phyloP scores from a whole-genome alignment of 495 filamentous ascomycete genomes.

The Coniosporium apollinis region DNA sequence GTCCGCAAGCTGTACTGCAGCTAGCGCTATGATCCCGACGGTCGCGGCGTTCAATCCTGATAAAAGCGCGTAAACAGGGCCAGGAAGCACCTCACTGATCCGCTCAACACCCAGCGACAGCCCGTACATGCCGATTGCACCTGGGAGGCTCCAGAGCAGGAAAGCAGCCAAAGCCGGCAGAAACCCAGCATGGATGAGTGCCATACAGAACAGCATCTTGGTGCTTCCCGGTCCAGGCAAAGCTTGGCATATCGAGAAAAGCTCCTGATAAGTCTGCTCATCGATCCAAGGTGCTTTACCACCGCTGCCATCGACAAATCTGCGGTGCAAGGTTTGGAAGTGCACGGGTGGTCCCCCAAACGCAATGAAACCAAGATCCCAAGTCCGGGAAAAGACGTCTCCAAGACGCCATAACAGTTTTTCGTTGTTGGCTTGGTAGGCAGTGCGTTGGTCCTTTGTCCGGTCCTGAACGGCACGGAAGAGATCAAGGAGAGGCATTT shows the following conservation, averaged over 20 bases:
- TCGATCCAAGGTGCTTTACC: constrained; percentile 50
- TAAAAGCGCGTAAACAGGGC: constrained; percentile 53
- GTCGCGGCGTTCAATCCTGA: constrained; percentile 65
- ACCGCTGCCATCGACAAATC: constrained; percentile 42
- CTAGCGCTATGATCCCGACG: constrained; percentile 65
- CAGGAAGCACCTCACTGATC: constrained; percentile 43
- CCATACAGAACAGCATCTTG: constrained; percentile 66
- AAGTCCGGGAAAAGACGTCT: constrained; percentile 21
- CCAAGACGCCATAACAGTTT: constrained; percentile 7
- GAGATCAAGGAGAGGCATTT: constrained; percentile 13
- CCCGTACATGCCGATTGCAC: constrained; percentile 61
- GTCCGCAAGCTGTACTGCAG: constrained; percentile 54
- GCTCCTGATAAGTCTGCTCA: constrained; percentile 65
- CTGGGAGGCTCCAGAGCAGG: constrained; percentile 59
- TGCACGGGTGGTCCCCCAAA: constrained; percentile 61
- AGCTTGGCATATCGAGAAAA: constrained; percentile 64
- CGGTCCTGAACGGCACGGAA: constrained; percentile 10
- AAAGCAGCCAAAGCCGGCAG: constrained; percentile 46
- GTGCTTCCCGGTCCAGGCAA: constrained; percentile 62
- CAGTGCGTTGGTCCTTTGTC: constrained; percentile 8
- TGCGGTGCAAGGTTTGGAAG: constrained; percentile 49
- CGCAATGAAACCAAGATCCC: constrained; percentile 53
- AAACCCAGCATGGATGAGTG: constrained; percentile 47
- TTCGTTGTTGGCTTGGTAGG: constrained; percentile 6
- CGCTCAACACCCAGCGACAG: constrained; percentile 50